Percentiles rank a stretch among this genome's conserved stretches.
These are phyloP conservation scores for Porphyra umbilicalis DNA, from an alignment of 31 red algal species.

Conservation along the genomic window DNA sequence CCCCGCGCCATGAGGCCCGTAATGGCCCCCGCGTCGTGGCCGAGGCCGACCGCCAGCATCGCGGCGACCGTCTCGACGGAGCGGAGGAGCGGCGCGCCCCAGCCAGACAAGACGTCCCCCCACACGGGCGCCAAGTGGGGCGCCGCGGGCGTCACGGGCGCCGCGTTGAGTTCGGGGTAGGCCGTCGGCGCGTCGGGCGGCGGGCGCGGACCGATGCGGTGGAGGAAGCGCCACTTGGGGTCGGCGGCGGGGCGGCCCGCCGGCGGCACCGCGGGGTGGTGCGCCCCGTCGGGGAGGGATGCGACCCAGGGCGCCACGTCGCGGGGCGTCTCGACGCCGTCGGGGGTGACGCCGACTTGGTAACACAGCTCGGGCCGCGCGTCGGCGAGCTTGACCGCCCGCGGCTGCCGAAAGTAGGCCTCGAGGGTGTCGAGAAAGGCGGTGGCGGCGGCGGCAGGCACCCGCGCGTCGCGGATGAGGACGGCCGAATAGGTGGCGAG, in stretches of 20 bases:
- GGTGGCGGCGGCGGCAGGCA: slow-evolving; percentile 10
- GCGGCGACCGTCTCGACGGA: slow-evolving; percentile 29
- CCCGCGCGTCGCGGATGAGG: slow-evolving; percentile 64
- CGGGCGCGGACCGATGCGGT: slow-evolving; percentile 62
- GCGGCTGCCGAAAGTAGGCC: slow-evolving; percentile 70
- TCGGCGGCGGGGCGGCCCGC: slow-evolving; percentile 13
- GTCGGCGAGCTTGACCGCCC: slow-evolving; percentile 49
- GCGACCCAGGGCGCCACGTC: slow-evolving; percentile 41
- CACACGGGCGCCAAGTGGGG: slow-evolving; percentile 72
- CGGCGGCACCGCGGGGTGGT: slow-evolving; percentile 20
- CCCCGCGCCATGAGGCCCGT: slow-evolving; percentile 33
- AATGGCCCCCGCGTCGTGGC: slow-evolving; percentile 28
- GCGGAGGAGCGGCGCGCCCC: slow-evolving; percentile 42
- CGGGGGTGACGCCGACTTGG: slow-evolving; percentile 73
- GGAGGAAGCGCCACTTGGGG: slow-evolving; percentile 89
- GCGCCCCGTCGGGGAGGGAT: slow-evolving; percentile 6
- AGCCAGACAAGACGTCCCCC: slow-evolving; percentile 47
- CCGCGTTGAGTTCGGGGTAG: slow-evolving; percentile 78
- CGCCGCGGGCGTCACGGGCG: slow-evolving; percentile 57
- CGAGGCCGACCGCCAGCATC: slow-evolving; percentile 80
- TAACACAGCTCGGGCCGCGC: slow-evolving; percentile 82
- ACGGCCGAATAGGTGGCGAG: slow-evolving; percentile 35
- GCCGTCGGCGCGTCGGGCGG: slow-evolving; percentile 8
- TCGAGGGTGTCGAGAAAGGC: slow-evolving; percentile 73
- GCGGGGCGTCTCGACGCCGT: slow-evolving; percentile 43